A percentile compares a stretch with the other conserved stretches of the same genome.
phyloP scores from a whole-genome alignment of 1,284 basidiomycete species.

The Ceratobasidium sp. region DNA sequence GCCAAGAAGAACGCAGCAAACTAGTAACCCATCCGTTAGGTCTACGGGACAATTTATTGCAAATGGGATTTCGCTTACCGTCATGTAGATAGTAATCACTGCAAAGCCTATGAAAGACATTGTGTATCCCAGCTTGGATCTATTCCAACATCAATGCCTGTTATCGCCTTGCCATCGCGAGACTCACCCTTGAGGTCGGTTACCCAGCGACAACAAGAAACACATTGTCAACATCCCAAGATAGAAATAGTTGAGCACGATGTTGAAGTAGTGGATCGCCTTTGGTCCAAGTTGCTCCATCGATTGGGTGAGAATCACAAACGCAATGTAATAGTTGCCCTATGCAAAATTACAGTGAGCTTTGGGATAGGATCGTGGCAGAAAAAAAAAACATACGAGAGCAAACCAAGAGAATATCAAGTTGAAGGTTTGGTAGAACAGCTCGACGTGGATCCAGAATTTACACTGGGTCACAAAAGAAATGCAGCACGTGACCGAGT shows the following conservation, averaged over 20 bases:
- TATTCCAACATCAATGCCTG: conserved; percentile 39
- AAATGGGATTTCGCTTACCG: conserved; percentile 59
- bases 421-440: conserved; percentile 90
- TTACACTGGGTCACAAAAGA: too few species aligned
- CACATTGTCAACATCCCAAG: conserved; percentile 86
- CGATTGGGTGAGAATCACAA: conserved; percentile 75
- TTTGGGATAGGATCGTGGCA: background rate
- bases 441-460: conserved; percentile 93
- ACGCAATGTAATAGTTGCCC: conserved; percentile 92
- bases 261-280: conserved; percentile 75
- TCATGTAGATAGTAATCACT: conserved; percentile 92
- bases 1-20: conserved; percentile 80
- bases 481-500: too few species aligned
- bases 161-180: background rate
- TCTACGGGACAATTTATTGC: too few species aligned
- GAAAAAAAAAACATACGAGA: conserved; percentile 59
- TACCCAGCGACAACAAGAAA: conserved; percentile 90
- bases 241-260: conserved; percentile 86
- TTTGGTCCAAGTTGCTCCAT: conserved; percentile 65
- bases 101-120: conserved; percentile 83
- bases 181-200: conserved; percentile 83
- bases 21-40: conserved; percentile 52
- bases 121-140: conserved; percentile 80
- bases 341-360: background rate
- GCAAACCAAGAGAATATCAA: conserved; percentile 93